Conservation (phyloP, 176 grass and related monocot species). For the Tillandsia leiboldiana region DNA sequence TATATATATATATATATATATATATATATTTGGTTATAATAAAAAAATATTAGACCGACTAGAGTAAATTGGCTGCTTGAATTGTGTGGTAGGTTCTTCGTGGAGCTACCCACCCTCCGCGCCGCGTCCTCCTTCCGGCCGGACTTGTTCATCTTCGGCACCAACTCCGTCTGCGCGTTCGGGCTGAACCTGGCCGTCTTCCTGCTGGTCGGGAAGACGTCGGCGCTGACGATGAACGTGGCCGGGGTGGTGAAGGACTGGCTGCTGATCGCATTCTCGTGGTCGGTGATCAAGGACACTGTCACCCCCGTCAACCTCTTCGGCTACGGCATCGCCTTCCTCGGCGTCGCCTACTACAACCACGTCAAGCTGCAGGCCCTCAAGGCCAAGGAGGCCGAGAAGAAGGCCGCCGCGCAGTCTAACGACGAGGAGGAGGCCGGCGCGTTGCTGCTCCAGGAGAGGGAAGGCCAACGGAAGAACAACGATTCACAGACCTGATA, state of each 20-base stretch:
- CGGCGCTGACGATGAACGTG: conserved; percentile 90
- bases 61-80: no score
- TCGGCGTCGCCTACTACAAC: conserved; percentile 90
- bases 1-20: no score
- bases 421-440: conserved; percentile 54
- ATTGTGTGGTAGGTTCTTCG: conserved; percentile 12
- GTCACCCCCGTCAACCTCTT: conserved; percentile 79
- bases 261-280: conserved; percentile 92
- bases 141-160: conserved; percentile 63
- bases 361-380: conserved; percentile 88
- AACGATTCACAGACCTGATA: conserved; percentile 36
- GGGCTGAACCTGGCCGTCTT: conserved; percentile 86
- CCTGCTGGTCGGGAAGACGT: conserved; percentile 88
- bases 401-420: conserved; percentile 60
- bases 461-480: conserved; percentile 48
- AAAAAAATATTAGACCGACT: no score
- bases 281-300: conserved; percentile 90
- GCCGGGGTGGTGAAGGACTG: conserved; percentile 95
- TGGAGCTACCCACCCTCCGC: conserved; percentile 70
- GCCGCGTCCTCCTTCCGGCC: conserved; percentile 49
- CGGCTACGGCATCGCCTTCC: conserved; percentile 81
- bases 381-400: conserved; percentile 95
- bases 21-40: no score
- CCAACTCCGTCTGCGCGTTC: conserved; percentile 80
- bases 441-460: conserved; percentile 49